Conservation (phyloP, 2,329 filamentous ascomycete species). For the Aspergillus novoparasiticus region DNA sequence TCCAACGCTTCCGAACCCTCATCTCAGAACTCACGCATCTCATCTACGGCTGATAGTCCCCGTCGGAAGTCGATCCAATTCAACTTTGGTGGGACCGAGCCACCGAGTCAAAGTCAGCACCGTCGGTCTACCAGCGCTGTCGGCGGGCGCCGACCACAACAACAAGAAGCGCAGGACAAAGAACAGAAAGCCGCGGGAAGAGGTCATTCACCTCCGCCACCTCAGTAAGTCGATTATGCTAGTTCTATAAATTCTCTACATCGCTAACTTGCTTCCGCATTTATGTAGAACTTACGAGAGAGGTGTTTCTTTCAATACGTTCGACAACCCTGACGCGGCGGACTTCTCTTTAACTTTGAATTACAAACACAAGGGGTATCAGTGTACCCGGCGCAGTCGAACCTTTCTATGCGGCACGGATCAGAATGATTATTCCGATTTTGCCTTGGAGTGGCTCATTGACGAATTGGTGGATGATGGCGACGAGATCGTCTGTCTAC, state of each 20-base stretch:
- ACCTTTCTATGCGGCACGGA: slow-evolving; percentile 91
- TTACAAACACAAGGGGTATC: slow-evolving; percentile 83
- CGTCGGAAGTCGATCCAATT: slow-evolving; percentile 45
- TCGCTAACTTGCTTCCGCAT: slow-evolving; percentile 5
- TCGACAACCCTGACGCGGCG: slow-evolving; percentile 66
- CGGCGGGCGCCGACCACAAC: slow-evolving; percentile 29
- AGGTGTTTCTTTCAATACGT: slow-evolving; percentile 75
- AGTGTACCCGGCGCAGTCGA: slow-evolving; percentile 75
- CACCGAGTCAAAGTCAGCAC: slow-evolving; percentile 31
- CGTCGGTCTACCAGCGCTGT: slow-evolving; percentile 31
- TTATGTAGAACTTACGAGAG: slow-evolving; percentile 61
- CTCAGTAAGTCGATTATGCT: slow-evolving; percentile 35
- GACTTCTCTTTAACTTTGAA: slow-evolving; percentile 81
- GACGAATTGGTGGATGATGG: slow-evolving; percentile 92
- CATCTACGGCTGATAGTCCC: slow-evolving; percentile 27
- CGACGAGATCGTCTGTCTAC: slow-evolving; percentile 87
- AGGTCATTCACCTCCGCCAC: slow-evolving; percentile 43
- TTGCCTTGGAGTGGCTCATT: slow-evolving; percentile 88
- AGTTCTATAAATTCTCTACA: background rate
- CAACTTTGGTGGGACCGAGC: slow-evolving; percentile 32
- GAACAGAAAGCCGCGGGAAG: slow-evolving; percentile 30
- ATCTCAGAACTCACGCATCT: slow-evolving; percentile 19
- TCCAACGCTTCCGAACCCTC: slow-evolving; percentile 18
- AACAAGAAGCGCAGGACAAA: slow-evolving; percentile 26
- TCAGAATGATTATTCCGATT: slow-evolving; percentile 88